A percentile compares a stretch with the other conserved stretches of the same genome.
phyloP scores from a whole-genome alignment of 2,329 filamentous ascomycete genomes.

The Ceratocystis harringtonii region DNA sequence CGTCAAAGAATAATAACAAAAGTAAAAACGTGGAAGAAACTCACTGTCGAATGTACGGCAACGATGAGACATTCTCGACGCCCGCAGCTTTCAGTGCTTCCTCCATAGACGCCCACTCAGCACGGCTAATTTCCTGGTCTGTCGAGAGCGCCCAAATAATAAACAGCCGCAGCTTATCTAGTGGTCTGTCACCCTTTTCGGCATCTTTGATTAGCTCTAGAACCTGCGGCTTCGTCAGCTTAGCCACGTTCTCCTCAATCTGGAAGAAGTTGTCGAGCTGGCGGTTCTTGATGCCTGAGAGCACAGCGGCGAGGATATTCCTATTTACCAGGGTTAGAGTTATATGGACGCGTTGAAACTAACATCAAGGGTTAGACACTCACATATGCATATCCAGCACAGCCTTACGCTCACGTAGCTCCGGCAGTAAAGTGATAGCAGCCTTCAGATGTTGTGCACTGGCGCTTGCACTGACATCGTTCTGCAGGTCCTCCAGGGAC shows the following conservation, averaged over 20 bases:
- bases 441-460: conserved; percentile 92
- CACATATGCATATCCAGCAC: conserved; percentile 91
- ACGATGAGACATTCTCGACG: conserved; percentile 52
- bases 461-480: conserved; percentile 69
- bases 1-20: background rate
- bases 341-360: background rate
- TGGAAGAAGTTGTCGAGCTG: conserved; percentile 95
- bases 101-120: conserved; percentile 75
- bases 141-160: conserved; percentile 95
- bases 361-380: conserved; percentile 23
- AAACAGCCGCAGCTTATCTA: conserved; percentile 85
- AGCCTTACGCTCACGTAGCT: conserved; percentile 84
- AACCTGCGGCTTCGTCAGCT: conserved; percentile 79
- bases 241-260: conserved; percentile 80
- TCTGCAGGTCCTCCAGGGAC: conserved; percentile 81
- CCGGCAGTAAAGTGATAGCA: conserved; percentile 81
- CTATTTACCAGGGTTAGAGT: background rate
- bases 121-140: conserved; percentile 69
- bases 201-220: conserved; percentile 70
- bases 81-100: conserved; percentile 64
- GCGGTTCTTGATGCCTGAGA: conserved; percentile 75
- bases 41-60: conserved; percentile 77
- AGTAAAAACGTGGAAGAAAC: conserved; percentile 22
- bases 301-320: conserved; percentile 69
- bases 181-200: conserved; percentile 66